A percentile compares a stretch with the other conserved stretches of the same genome.
Evolutionary conservation across 2,329 filamentous ascomycete species (phyloP).

Genomic region (Arthrobotrys iridis): DNA sequence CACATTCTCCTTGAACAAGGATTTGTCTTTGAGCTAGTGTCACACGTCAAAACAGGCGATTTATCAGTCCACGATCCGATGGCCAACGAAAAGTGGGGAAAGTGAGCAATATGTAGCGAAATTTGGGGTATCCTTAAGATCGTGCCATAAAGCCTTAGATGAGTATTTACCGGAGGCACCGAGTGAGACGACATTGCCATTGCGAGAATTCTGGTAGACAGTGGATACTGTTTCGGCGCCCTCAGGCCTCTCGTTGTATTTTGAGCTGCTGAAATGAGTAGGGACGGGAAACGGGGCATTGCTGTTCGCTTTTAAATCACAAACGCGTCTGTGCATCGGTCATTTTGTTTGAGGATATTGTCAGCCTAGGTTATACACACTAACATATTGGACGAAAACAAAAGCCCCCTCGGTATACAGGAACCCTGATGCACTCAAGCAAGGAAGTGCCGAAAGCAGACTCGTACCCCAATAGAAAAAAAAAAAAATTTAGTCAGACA

Average conservation of each 20-base stretch:
- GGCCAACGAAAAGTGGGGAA: conserved; percentile 23
- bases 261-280: conserved; percentile 52
- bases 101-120: conserved; percentile 6
- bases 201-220: conserved; percentile 44
- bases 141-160: conserved; percentile 6
- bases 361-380: conserved; percentile 32
- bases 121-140: conserved; percentile 11
- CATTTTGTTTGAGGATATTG: conserved; percentile 48
- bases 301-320: conserved; percentile 37
- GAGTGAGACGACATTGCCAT: conserved; percentile 51
- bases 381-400: conserved; percentile 16
- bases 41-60: conserved; percentile 42
- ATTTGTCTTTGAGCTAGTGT: conserved; percentile 76
- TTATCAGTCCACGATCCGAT: conserved; percentile 24
- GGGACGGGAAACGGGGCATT: conserved; percentile 54
- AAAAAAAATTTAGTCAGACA: conserved; percentile 12
- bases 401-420: conserved; percentile 17
- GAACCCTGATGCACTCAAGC: neutral
- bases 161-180: conserved; percentile 44
- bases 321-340: conserved; percentile 51
- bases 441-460: neutral
- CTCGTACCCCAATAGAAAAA: conserved; percentile 6
- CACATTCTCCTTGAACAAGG: conserved; percentile 80
- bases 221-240: conserved; percentile 53
- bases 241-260: conserved; percentile 46